phyloP scores from a whole-genome alignment of 2,329 filamentous ascomycete genomes.

The Hysterium pulicare region DNA sequence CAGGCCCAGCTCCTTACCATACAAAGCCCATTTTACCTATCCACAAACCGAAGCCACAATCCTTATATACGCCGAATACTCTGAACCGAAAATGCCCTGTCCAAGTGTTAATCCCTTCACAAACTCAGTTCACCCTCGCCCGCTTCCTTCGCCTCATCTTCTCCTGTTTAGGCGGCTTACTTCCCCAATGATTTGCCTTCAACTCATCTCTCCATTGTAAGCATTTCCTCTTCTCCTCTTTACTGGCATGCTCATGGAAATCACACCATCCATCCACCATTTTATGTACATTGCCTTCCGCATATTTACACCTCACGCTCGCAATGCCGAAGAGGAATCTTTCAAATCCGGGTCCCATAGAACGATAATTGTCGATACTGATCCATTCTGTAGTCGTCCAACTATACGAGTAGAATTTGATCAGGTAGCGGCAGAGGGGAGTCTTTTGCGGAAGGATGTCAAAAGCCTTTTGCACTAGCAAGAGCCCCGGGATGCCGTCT shows the following conservation, averaged over 20 bases:
- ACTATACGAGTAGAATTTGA: neutral
- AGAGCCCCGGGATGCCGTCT: neutral
- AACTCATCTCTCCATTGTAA: neutral
- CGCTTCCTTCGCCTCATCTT: neutral
- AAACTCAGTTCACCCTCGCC: neutral
- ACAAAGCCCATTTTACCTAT: no score
- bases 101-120: neutral
- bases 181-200: neutral
- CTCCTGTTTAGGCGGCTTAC: neutral
- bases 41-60: no score
- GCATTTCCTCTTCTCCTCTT: neutral
- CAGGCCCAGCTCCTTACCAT: no score
- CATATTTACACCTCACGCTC: neutral
- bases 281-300: neutral
- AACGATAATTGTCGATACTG: neutral
- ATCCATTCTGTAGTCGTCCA: neutral
- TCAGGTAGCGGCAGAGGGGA: neutral
- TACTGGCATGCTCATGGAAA: neutral
- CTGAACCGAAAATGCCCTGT: no score
- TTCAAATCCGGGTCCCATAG: neutral
- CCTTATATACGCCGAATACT: no score
- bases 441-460: neutral
- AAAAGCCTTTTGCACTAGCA: neutral
- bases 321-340: neutral
- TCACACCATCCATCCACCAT: neutral